Evolutionary conservation across 495 filamentous ascomycete species (phyloP), one percentile per base, ranked within the genome.

Genomic region (Talaromyces wortmannii): DNA sequence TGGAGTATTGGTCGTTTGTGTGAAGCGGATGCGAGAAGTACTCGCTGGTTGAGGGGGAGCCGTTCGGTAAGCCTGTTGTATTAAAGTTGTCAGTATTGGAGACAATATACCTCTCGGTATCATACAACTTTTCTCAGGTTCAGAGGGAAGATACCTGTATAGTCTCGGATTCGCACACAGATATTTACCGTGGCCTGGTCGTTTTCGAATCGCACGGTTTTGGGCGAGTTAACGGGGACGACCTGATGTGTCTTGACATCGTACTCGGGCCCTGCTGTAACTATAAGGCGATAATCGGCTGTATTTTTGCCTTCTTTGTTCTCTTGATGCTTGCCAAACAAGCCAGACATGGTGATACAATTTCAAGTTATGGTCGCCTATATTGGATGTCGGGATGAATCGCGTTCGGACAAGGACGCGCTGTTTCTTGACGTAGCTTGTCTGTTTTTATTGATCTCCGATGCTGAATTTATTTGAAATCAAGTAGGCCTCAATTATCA

Each of bases 11-110:
- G 67, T 97, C 91, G 23, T 77, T 69, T 45, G 72, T 77, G 67
- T 95, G 91, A 16, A 75, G 68, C 8, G 84, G 78, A 17, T 81
- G 69, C 29, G 77, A 70, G 77, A 98, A 97, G 73, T 96, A 96
- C 2, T 79, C 65, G 48, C 82, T 83, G 3, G 83, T 83, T 3
- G 59, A 54, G 0, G 85, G 83, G 15, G 86, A 83, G 46, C 63
- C 59, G 18, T 68, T 71, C 4, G 86, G 86, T 55, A 86, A 73
- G 30, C 85, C 86, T 72, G 46, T 63, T 57, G 66, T 77, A 78
- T 32, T 76, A 64, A 23, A 33, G 52, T 59, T 23, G 1, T 23
- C 23, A 23, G 23, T 23, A 4, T 23, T 23, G 62, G 50, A 42
- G 45, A 29, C 23, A 23, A 50, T 50, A 3, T 31, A 1, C 23